Base-by-base conservation (phyloP, 75 land plant species). In the Sequoiadendron giganteum region DNA sequence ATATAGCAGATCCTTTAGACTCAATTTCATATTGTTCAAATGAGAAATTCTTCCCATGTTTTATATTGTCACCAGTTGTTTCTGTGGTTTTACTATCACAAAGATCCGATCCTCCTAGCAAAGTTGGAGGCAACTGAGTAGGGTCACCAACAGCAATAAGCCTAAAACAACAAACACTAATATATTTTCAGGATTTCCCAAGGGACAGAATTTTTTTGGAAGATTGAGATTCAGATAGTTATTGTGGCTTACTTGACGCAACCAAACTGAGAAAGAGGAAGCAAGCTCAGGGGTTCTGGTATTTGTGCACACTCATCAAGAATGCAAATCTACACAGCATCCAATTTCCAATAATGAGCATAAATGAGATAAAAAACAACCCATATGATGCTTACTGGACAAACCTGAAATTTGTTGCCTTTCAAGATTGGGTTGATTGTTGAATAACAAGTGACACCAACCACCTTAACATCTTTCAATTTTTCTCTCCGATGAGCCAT, bases 111-210 rank as follows among this genome's bases (percentile, higher is more conserved):
- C 75, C 87, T 39, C 80, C 34, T 21, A 75, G 65, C 21, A 90
- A 89, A 86, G 76, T 76, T 10, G 89, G 89, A 52, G 90, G 90
- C 32, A 90, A 85, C 77, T 88, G 90, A 16, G 72, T 25, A 88
- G 90, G 90, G 65, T 90, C 90, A 10, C 89, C 90, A 34, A 90
- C 90, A 47, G 89, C 90, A 88, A 90, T 49, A 88, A 90, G 90
- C 86, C 90, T 90, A 48, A 68, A 61, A 45, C 21, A 52, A 36
- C 6, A 84, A 28, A 84, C 13, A 36, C 52, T 14, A 36, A 5
- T 21, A 5, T 19, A n/a, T 13, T 56, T 40, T 84, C 25, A 84
- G 34, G 85, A 52, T 72, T 43, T 43, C 39, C 40, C 42, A 25
- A 43, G 83, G 43, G 47, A 7, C 28, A 39, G 5, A 81, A 43